phyloP scores from a whole-genome alignment of 108 stramenopile genomes.

The Chaetoceros tenuissimus region DNA sequence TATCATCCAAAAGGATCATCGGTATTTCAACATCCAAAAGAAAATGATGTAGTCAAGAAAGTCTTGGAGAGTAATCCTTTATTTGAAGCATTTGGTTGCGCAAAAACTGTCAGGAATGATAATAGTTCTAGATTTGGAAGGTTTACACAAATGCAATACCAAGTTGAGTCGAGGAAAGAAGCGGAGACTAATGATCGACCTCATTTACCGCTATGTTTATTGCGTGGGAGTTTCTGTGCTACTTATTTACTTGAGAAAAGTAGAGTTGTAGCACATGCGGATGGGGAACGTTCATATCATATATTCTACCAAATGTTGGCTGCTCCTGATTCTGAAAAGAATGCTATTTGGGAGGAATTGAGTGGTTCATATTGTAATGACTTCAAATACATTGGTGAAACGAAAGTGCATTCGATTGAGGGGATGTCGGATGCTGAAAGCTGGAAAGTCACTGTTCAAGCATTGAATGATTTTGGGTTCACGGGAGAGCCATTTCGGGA shows the following conservation, averaged over 20 bases:
- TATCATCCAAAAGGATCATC: slow-evolving; percentile 19
- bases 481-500: slow-evolving; percentile 26
- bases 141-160: slow-evolving; percentile 65
- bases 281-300: slow-evolving; percentile 91
- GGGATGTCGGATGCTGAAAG: slow-evolving; percentile 36
- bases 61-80: slow-evolving; percentile 76
- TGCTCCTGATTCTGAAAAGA: slow-evolving; percentile 31
- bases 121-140: slow-evolving; percentile 82
- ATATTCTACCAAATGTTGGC: slow-evolving; percentile 85
- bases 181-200: slow-evolving; percentile 34
- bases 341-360: slow-evolving; percentile 27
- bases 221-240: slow-evolving; percentile 42
- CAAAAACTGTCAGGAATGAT: slow-evolving; percentile 68
- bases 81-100: slow-evolving; percentile 83
- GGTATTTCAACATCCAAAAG: slow-evolving; percentile 15
- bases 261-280: slow-evolving; percentile 70
- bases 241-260: slow-evolving; percentile 93
- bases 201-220: slow-evolving; percentile 26
- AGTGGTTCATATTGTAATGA: slow-evolving; percentile 12
- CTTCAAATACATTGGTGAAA: slow-evolving; percentile 31
- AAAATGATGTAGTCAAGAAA: slow-evolving; percentile 51
- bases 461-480: slow-evolving; percentile 46
- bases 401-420: slow-evolving; percentile 44
- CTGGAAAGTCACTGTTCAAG: slow-evolving; percentile 53
- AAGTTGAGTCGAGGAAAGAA: slow-evolving; percentile 32